Conservation (phyloP, 1,139 yeast species). For the Suzukiozyma palmioleophila region DNA sequence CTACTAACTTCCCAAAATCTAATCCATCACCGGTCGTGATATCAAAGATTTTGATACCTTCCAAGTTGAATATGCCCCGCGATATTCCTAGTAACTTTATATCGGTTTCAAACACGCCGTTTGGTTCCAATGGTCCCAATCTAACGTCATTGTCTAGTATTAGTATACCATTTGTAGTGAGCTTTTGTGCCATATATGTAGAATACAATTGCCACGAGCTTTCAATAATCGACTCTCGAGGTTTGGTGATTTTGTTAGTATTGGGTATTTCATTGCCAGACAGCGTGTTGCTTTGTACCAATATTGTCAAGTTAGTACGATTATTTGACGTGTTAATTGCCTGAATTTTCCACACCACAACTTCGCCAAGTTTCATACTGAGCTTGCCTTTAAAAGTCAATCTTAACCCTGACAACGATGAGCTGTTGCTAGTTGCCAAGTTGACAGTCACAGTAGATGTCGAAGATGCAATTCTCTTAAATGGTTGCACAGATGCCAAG, state of each 20-base stretch:
- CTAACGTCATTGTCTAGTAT: slow-evolving; percentile 63
- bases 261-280: slow-evolving; percentile 12
- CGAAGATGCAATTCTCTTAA: slow-evolving; percentile 19
- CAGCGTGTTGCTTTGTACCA: slow-evolving; percentile 28
- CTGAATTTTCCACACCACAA: slow-evolving; percentile 61
- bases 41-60: slow-evolving; percentile 64
- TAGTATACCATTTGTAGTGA: slow-evolving; percentile 45
- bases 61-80: slow-evolving; percentile 61
- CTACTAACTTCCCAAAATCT: slow-evolving; percentile 68
- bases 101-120: slow-evolving; percentile 60
- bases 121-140: slow-evolving; percentile 59
- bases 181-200: slow-evolving; percentile 34
- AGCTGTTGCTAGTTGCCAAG: slow-evolving; percentile 26
- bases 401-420: slow-evolving; percentile 45
- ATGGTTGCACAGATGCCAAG: slow-evolving; percentile 2
- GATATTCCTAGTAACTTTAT: slow-evolving; percentile 58
- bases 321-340: slow-evolving; percentile 56
- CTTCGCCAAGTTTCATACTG: slow-evolving; percentile 55
- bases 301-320: slow-evolving; percentile 42
- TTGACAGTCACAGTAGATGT: slow-evolving; percentile 44
- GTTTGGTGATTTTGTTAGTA: slow-evolving; percentile 5
- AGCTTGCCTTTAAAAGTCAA: slow-evolving; percentile 65
- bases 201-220: slow-evolving; percentile 22
- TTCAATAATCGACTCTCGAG: slow-evolving; percentile 16
- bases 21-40: slow-evolving; percentile 61